Evolutionary conservation across 768 basidiomycete genomes (phyloP).

Genomic region (Lentinus tigrinus): DNA sequence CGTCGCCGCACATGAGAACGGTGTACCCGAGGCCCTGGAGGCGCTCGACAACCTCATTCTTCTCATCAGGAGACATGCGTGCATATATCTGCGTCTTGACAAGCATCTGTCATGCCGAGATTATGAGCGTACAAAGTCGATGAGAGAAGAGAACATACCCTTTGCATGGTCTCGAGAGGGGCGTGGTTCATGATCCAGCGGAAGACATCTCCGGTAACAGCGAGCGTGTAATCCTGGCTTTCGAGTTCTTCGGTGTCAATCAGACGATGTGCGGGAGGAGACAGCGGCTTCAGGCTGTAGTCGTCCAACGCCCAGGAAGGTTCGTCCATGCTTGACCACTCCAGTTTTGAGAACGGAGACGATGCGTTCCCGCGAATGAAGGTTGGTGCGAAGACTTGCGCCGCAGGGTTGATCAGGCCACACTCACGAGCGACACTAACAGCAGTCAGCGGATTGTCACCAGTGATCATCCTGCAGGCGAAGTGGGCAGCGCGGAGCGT

Average conservation of each 20-base stretch:
- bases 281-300: slow-evolving; percentile 81
- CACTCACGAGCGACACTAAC: slow-evolving; percentile 97
- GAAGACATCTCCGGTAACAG: slow-evolving; percentile 93
- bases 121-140: neutral
- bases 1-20: slow-evolving; percentile 98
- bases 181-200: slow-evolving; percentile 98
- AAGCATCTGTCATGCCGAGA: slow-evolving; percentile 70
- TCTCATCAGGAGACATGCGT: slow-evolving; percentile 99
- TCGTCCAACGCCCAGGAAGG: slow-evolving; percentile 78
- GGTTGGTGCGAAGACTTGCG: slow-evolving; percentile 81
- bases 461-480: slow-evolving; percentile 96
- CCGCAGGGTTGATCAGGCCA: slow-evolving; percentile 80
- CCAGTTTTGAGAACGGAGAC: slow-evolving; percentile 59
- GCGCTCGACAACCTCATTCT: slow-evolving; percentile 96
- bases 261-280: slow-evolving; percentile 68
- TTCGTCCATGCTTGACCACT: slow-evolving; percentile 95
- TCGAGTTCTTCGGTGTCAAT: slow-evolving; percentile 71
- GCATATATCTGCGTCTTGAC: slow-evolving; percentile 96
- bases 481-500: slow-evolving; percentile 86
- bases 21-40: slow-evolving; percentile 92
- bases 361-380: slow-evolving; percentile 66
- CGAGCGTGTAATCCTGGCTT: slow-evolving; percentile 87
- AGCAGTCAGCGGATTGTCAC: slow-evolving; percentile 95
- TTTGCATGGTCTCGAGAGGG: slow-evolving; percentile 88
- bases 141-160: slow-evolving; percentile 49